A percentile compares a stretch with the other conserved stretches of the same genome.
phyloP scores from a whole-genome alignment of 2,329 filamentous ascomycete species.

The Calonectria pauciramosa region DNA sequence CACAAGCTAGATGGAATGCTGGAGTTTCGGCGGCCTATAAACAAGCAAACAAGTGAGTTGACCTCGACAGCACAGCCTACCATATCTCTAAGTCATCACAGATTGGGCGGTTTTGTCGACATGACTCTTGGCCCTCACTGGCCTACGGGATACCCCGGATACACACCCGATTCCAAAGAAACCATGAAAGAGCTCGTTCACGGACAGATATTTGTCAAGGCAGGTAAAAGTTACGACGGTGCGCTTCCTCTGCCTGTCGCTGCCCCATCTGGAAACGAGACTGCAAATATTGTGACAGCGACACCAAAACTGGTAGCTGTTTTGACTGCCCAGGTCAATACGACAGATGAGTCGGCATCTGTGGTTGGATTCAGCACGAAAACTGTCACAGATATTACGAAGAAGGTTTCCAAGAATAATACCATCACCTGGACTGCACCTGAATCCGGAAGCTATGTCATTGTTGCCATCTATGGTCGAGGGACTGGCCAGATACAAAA shows the following conservation, averaged over 20 bases:
- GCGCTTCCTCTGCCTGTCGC: not conserved
- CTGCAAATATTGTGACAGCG: not conserved
- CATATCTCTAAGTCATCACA: not conserved
- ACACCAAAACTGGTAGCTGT: not conserved
- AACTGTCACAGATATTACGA: not conserved
- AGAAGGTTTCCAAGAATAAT: not conserved
- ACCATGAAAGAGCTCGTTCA: conserved; percentile 3
- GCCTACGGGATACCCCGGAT: not conserved
- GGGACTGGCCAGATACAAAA: not conserved
- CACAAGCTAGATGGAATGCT: not conserved
- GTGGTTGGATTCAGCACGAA: not conserved
- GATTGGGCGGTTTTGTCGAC: not conserved
- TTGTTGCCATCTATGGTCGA: not conserved
- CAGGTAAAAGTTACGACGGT: not conserved
- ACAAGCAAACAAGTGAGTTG: not conserved
- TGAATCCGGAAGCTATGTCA: not conserved
- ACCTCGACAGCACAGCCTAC: no score
- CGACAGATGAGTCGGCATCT: not conserved
- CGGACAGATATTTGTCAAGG: not conserved
- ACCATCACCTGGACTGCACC: not conserved
- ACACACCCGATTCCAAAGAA: not conserved
- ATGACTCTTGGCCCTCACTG: conserved; percentile 1
- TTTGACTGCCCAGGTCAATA: not conserved
- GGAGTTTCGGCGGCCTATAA: not conserved
- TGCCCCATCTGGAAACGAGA: not conserved